phyloP scores from a whole-genome alignment of 1,139 yeast species.

The Nematodospora anomalae region DNA sequence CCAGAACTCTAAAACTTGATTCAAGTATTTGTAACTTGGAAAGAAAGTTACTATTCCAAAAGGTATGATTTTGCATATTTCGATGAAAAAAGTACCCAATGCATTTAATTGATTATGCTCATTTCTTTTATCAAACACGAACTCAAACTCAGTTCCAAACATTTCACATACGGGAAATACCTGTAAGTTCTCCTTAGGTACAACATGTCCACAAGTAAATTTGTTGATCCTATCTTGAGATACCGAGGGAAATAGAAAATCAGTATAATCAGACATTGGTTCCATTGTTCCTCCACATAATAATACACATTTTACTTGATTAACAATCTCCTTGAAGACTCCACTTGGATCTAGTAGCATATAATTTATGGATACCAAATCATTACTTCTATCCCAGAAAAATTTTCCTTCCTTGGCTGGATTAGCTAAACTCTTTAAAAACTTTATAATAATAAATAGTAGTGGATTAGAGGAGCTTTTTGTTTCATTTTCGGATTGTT shows the following conservation, averaged over 20 bases:
- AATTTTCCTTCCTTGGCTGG: slow-evolving; percentile 82
- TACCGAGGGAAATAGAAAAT: slow-evolving; percentile 64
- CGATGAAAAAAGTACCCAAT: slow-evolving; percentile 52
- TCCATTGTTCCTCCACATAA: slow-evolving; percentile 98
- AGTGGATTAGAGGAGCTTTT: slow-evolving; percentile 49
- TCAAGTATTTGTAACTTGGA: slow-evolving; percentile 79
- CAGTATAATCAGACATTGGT: slow-evolving; percentile 70
- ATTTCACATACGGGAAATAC: slow-evolving; percentile 51
- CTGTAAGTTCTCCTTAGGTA: slow-evolving; percentile 65
- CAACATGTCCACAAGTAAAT: slow-evolving; percentile 83
- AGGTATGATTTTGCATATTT: slow-evolving; percentile 54
- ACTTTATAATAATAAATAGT: slow-evolving; percentile 64
- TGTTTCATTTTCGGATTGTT: slow-evolving; percentile 16
- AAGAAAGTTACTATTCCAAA: slow-evolving; percentile 79
- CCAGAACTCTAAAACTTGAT: slow-evolving; percentile 56
- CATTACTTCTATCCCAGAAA: slow-evolving; percentile 54
- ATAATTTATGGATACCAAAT: slow-evolving; percentile 51
- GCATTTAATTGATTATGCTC: slow-evolving; percentile 44
- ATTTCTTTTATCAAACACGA: slow-evolving; percentile 67
- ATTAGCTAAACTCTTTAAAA: slow-evolving; percentile 64
- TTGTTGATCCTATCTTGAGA: slow-evolving; percentile 40
- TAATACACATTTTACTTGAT: slow-evolving; percentile 67
- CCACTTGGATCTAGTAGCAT: slow-evolving; percentile 81
- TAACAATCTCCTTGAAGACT: slow-evolving; percentile 64
- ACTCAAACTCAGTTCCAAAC: slow-evolving; percentile 46